Base-by-base conservation (phyloP, 2,329 filamentous ascomycete species). In the Diaporthe ilicicola region DNA sequence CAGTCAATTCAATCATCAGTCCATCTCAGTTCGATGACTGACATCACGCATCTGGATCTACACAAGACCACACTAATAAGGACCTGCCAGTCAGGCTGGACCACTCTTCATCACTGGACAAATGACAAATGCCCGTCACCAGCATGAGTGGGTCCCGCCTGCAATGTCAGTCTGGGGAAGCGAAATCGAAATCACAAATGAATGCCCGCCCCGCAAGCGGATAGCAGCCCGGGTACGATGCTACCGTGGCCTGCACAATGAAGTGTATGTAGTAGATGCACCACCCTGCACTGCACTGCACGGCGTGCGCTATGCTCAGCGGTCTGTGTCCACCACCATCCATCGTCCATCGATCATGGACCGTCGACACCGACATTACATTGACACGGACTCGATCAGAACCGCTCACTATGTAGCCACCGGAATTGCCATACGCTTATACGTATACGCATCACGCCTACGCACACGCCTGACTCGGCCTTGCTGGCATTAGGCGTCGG, bases 211-310 rank as follows among this genome's bases (percentile, higher is more conserved):
- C 48, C 59, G 42, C 42, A 62, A 37, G n/a, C 59, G 59, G 59
- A 50, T 64, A 64, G 59, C 59, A 50, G 59, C 59, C 59, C 42
- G 59, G 59, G n/a, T 24, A 50, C 42, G 29, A 64, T 64, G 44
- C 37, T 50, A 64, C 59, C 44, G 44, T 50, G 50, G 27, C 29
- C 19, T 34, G 9, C 32, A 34, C 32, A 29, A 37, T 50, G 22
- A 64, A 37, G 22, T 50, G 44, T 50, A 44, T 34, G 32, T 34
- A 9, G 32, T 62, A 56, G 2, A 42, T n/a, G 12, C 27, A 62
- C n/a, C n/a, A 34, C 10, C 10, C 10, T 50, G 15, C 17, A 27
- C 59, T 17, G 34, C 34, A 42, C 24, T 42, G 54, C 54, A 42
- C 39, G 13, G 37, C 37, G 37, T 39, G 37, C 37, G 3, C 37